Conservation (phyloP, 495 filamentous ascomycete species). For the Polyplosphaeria fusca region DNA sequence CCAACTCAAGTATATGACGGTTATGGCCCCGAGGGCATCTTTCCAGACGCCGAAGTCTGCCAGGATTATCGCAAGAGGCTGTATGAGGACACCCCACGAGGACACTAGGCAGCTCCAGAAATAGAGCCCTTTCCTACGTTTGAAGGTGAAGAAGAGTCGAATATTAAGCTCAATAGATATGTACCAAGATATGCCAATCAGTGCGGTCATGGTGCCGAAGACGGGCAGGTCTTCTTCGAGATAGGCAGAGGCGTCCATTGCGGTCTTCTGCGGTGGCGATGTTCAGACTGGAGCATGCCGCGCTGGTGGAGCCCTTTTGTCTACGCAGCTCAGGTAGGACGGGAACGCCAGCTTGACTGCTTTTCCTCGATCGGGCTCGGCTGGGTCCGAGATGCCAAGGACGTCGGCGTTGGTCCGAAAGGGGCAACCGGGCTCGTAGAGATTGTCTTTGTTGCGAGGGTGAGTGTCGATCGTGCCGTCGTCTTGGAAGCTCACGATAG, state of each 20-base stretch:
- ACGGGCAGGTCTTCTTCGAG: slow-evolving; percentile 21
- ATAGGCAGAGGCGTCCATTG: slow-evolving; percentile 6
- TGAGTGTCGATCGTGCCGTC: too few relatives aligned
- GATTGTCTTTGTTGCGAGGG: too few relatives aligned
- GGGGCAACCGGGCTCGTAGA: too few relatives aligned
- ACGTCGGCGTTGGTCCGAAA: too few relatives aligned
- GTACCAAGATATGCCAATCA: slow-evolving; percentile 20
- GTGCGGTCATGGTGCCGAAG: slow-evolving; percentile 21
- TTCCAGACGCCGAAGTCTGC: slow-evolving; percentile 14
- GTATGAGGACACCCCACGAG: slow-evolving; percentile 19
- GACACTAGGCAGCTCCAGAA: slow-evolving; percentile 23
- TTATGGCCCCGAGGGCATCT: slow-evolving; percentile 25
- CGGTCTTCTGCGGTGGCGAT: too few relatives aligned
- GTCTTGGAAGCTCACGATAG: too few relatives aligned
- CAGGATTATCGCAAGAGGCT: slow-evolving; percentile 8
- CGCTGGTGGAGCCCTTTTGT: too few relatives aligned
- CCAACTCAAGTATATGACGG: slow-evolving; percentile 40
- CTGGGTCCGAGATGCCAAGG: too few relatives aligned
- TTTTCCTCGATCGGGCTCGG: too few relatives aligned
- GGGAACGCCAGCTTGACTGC: too few relatives aligned
- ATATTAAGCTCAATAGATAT: slow-evolving; percentile 26
- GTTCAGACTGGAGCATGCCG: too few relatives aligned
- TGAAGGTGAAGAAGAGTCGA: slow-evolving; percentile 24
- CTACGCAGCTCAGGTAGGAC: too few relatives aligned
- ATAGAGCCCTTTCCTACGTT: slow-evolving; percentile 21